phyloP scores from a whole-genome alignment of 2,329 filamentous ascomycete species.

The Paramyrothecium roridum region DNA sequence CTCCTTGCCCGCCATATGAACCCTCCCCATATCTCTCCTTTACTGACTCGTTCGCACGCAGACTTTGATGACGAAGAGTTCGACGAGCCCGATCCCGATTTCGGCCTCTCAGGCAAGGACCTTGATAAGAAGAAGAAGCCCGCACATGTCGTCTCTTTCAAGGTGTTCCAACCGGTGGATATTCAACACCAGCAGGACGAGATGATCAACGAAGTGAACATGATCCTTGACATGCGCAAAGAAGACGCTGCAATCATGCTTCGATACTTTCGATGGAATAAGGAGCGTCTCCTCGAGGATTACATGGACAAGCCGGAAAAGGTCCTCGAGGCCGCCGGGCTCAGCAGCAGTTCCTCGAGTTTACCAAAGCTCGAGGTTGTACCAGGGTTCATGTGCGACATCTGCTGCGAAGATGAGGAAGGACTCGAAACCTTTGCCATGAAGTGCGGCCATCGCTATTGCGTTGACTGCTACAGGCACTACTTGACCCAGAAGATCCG shows the following conservation, averaged over 20 bases:
- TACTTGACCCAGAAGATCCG: constrained; percentile 92
- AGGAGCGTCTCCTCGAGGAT: constrained; percentile 88
- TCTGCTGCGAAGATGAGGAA: constrained; percentile 87
- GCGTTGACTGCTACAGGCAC: constrained; percentile 85
- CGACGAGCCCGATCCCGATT: constrained; percentile 53
- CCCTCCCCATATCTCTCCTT: not conserved
- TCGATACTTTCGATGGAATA: constrained; percentile 91
- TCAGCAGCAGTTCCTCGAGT: constrained; percentile 62
- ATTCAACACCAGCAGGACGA: constrained; percentile 83
- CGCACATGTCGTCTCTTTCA: constrained; percentile 81
- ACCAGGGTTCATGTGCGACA: constrained; percentile 83
- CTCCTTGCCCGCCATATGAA: not conserved
- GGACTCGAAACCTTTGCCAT: constrained; percentile 83
- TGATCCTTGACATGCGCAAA: constrained; percentile 82
- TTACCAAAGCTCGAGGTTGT: constrained; percentile 68
- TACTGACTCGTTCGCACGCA: constrained; percentile 18
- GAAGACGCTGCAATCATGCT: constrained; percentile 90
- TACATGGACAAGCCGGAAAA: constrained; percentile 89
- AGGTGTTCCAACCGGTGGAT: constrained; percentile 73
- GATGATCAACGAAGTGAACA: constrained; percentile 85
- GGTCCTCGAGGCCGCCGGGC: constrained; percentile 78
- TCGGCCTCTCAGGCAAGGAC: constrained; percentile 54
- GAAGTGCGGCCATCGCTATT: constrained; percentile 93
- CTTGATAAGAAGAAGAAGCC: constrained; percentile 68
- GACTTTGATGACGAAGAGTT: constrained; percentile 60